These are phyloP conservation scores for Vararia minispora DNA, from an alignment of 768 basidiomycete genomes.

Conservation along the genomic window DNA sequence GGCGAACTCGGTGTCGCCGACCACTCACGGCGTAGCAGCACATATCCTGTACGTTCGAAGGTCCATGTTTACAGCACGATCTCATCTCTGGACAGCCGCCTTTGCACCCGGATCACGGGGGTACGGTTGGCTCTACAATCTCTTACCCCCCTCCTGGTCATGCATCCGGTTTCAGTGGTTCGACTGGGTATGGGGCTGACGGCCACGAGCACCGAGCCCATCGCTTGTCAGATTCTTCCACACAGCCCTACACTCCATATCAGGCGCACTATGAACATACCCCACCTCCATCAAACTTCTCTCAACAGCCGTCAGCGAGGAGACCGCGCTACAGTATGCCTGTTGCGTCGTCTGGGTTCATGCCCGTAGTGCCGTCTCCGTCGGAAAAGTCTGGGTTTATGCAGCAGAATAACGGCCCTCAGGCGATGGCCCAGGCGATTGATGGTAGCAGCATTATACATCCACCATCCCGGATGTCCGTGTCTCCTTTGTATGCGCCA, in stretches of 20 bases:
- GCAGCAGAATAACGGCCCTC: constrained; percentile 1
- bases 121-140: too few species aligned
- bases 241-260: constrained; percentile 28
- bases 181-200: constrained; percentile 1
- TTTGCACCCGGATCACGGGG: too few species aligned
- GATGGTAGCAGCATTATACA: constrained; percentile 3
- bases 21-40: constrained; percentile 39
- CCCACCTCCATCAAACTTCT: constrained; percentile 23
- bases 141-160: too few species aligned
- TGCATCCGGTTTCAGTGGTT: not conserved
- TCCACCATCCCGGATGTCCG: constrained; percentile 16
- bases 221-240: constrained; percentile 16
- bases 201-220: constrained; percentile 8
- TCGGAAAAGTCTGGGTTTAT: constrained; percentile 15
- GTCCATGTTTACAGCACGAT: not conserved
- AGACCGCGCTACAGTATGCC: constrained; percentile 62
- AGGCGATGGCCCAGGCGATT: not conserved
- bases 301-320: constrained; percentile 22
- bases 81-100: too few species aligned
- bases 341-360: constrained; percentile 56
- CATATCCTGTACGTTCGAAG: constrained; percentile 33
- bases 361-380: constrained; percentile 35
- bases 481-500: constrained; percentile 16
- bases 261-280: constrained; percentile 35
- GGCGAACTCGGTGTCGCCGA: constrained; percentile 50